A percentile compares a stretch with the other conserved stretches of the same genome.
Evolutionary conservation across 2,329 filamentous ascomycete species (phyloP).

Genomic region (Paracoccidioides lutzii): DNA sequence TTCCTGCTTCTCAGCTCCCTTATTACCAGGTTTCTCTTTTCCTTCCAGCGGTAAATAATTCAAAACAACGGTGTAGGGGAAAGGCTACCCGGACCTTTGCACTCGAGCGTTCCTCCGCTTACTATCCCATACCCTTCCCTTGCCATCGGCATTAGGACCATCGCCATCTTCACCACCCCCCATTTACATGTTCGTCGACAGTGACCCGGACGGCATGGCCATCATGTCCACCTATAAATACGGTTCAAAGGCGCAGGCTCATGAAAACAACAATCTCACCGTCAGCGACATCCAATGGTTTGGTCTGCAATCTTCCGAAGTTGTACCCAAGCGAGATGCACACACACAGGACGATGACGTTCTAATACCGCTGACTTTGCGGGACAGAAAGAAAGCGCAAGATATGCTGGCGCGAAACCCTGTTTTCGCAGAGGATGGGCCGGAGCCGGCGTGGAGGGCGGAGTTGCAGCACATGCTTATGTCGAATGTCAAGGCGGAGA

Average conservation of each 20-base stretch:
- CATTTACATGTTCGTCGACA: conserved; percentile 45
- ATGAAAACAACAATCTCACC: conserved; percentile 38
- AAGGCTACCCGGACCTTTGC: conserved; percentile 51
- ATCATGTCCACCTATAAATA: conserved; percentile 53
- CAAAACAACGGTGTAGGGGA: conserved; percentile 34
- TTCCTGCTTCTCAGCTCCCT: not conserved
- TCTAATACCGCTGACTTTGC: conserved; percentile 35
- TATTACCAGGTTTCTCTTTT: not conserved
- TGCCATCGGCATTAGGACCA: not conserved
- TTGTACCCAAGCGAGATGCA: conserved; percentile 18
- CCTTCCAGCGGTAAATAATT: not conserved
- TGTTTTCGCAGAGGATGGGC: conserved; percentile 31
- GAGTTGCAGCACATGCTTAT: conserved; percentile 51
- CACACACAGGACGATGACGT: conserved; percentile 15
- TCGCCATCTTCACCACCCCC: conserved; percentile 21
- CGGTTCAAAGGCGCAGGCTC: conserved; percentile 43
- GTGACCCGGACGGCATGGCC: conserved; percentile 49
- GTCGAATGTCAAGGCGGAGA: conserved; percentile 49
- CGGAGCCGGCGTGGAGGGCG: conserved; percentile 33
- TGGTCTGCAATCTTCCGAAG: conserved; percentile 38
- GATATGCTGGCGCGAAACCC: conserved; percentile 40
- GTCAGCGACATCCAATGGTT: conserved; percentile 42
- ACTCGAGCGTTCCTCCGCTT: conserved; percentile 42
- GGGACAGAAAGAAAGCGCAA: conserved; percentile 43
- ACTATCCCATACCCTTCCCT: conserved; percentile 24